These are phyloP conservation scores for Bisporella sp. DNA, from an alignment of 2,329 filamentous ascomycete species.

Conservation along the genomic window DNA sequence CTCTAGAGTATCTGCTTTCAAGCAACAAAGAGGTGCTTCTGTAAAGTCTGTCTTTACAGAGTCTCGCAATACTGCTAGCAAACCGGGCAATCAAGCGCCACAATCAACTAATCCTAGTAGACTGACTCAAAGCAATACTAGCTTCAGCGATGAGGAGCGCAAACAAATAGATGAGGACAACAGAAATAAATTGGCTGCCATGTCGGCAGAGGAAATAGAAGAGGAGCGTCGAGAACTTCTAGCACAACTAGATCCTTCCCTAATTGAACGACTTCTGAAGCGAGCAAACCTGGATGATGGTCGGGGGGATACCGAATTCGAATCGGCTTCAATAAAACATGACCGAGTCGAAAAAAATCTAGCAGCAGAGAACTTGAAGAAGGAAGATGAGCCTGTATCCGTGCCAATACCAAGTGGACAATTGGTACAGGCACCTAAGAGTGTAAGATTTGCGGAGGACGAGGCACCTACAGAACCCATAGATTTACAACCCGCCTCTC, in stretches of 20 bases:
- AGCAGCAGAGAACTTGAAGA: neutral
- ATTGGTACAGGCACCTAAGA: slow-evolving; percentile 34
- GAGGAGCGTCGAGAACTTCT: slow-evolving; percentile 76
- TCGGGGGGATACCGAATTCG: slow-evolving; percentile 24
- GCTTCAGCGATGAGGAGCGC: slow-evolving; percentile 50
- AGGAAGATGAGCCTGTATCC: slow-evolving; percentile 9
- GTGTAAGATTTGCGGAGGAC: slow-evolving; percentile 30
- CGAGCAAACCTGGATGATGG: slow-evolving; percentile 26
- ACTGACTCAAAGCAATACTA: neutral
- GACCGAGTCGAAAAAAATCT: neutral
- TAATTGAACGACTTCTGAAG: slow-evolving; percentile 68
- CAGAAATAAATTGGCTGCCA: slow-evolving; percentile 59
- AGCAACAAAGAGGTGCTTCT: slow-evolving; percentile 47
- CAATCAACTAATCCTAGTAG: neutral
- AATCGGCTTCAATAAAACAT: slow-evolving; percentile 7
- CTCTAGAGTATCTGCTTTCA: slow-evolving; percentile 68
- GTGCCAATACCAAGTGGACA: slow-evolving; percentile 19
- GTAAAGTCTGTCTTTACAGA: slow-evolving; percentile 6
- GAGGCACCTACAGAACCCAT: slow-evolving; percentile 35
- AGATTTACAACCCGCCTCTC: slow-evolving; percentile 28
- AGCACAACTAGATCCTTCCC: slow-evolving; percentile 62
- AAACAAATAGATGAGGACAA: slow-evolving; percentile 79
- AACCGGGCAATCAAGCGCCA: neutral
- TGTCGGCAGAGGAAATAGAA: slow-evolving; percentile 78
- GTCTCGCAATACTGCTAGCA: slow-evolving; percentile 5